phyloP scores from a whole-genome alignment of 148 eudicot species.

The Agrostemma githago region DNA sequence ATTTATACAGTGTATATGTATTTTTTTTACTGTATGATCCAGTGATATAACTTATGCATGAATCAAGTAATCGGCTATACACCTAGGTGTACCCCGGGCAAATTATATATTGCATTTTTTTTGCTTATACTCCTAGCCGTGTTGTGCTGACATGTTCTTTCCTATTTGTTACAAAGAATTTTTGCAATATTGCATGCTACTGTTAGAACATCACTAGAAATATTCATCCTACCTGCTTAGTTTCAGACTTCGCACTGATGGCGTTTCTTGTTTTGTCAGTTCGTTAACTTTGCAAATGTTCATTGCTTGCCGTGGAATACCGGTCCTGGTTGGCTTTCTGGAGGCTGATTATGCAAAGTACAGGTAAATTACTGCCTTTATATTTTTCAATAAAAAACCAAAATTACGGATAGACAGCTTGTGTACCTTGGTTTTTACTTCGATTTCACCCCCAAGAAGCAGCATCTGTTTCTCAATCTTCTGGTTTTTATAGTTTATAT shows the following conservation, averaged over 20 bases:
- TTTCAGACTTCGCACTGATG: not conserved
- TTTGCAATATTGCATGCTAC: not conserved
- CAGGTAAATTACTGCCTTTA: conserved; percentile 44
- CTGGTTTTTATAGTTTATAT: not conserved
- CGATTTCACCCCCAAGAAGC: not conserved
- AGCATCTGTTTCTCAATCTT: not conserved
- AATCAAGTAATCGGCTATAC: not conserved
- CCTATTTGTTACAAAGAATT: not conserved
- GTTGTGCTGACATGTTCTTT: not conserved
- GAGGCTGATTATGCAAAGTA: conserved; percentile 96
- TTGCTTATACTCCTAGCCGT: not conserved
- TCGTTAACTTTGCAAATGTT: conserved; percentile 93
- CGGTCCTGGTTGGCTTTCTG: conserved; percentile 82
- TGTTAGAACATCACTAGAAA: not conserved
- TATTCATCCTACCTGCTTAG: not conserved
- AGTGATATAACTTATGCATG: not conserved
- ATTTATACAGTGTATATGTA: not conserved
- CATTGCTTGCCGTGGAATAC: conserved; percentile 98
- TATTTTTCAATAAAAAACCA: not conserved
- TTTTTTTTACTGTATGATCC: not conserved
- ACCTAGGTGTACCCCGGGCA: not conserved
- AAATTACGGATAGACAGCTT: not conserved
- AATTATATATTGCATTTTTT: not conserved
- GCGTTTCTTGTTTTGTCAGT: conserved; percentile 44
- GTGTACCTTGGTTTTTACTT: not conserved